phyloP scores from a whole-genome alignment of 2,329 filamentous ascomycete genomes.

The Rugonectria rugulosa region DNA sequence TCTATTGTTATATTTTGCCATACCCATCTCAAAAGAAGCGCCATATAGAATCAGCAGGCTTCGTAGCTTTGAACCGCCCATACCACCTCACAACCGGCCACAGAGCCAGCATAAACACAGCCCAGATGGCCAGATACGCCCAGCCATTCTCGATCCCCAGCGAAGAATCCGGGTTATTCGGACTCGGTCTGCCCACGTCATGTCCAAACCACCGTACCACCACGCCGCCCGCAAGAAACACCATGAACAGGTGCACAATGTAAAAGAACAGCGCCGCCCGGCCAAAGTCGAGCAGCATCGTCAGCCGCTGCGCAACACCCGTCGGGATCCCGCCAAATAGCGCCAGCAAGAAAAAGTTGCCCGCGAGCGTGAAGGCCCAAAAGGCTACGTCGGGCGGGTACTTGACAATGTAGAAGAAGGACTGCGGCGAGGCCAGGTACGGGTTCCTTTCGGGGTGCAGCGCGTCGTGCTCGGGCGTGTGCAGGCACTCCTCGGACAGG shows the following conservation, averaged over 20 bases:
- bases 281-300: conserved; percentile 52
- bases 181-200: conserved; percentile 39
- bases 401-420: conserved; percentile 57
- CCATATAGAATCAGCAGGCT: conserved; percentile 53
- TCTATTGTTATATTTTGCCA: neutral
- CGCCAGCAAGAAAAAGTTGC: conserved; percentile 50
- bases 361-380: conserved; percentile 50
- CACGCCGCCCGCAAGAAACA: conserved; percentile 39
- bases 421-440: conserved; percentile 49
- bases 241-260: conserved; percentile 47
- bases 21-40: conserved; percentile 48
- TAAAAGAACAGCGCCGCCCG: conserved; percentile 57
- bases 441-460: conserved; percentile 46
- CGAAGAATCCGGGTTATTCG: conserved; percentile 34
- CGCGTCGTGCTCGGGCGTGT: conserved; percentile 46
- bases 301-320: conserved; percentile 39
- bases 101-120: conserved; percentile 44
- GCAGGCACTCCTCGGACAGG: conserved; percentile 52
- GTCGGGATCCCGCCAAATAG: conserved; percentile 46
- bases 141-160: conserved; percentile 48
- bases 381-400: conserved; percentile 57
- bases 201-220: conserved; percentile 45
- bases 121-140: conserved; percentile 49
- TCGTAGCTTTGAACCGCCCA: conserved; percentile 51
- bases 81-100: conserved; percentile 54